Conservation (phyloP, 148 eudicot species). For the Vaccinium myrtillus region DNA sequence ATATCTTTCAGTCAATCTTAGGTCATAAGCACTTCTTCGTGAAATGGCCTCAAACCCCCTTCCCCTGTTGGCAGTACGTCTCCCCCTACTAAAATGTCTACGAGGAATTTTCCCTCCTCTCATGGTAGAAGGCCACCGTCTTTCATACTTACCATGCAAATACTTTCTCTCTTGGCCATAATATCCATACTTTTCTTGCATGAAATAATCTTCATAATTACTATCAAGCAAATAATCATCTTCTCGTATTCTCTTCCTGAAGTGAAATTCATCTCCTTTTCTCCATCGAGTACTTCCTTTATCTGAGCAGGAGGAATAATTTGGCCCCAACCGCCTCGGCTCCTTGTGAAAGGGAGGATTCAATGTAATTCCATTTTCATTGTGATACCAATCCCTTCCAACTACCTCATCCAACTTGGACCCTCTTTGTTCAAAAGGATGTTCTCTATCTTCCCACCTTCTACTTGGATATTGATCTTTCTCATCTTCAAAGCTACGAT, state of each 20-base stretch:
- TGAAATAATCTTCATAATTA: constrained; percentile 11
- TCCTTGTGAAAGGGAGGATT: constrained; percentile 14
- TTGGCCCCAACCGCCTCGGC: constrained; percentile 11
- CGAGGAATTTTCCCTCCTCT: constrained; percentile 22
- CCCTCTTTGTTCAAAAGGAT: constrained; percentile 15
- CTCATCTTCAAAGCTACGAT: constrained; percentile 11
- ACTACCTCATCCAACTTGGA: constrained; percentile 1
- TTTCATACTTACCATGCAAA: constrained; percentile 11
- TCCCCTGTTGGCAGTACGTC: constrained; percentile 10
- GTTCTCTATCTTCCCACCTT: constrained; percentile 9
- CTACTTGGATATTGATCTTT: constrained; percentile 10
- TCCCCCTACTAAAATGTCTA: constrained; percentile 15
- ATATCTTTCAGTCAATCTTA: constrained; percentile 7
- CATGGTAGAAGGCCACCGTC: constrained; percentile 19
- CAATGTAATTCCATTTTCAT: constrained; percentile 15
- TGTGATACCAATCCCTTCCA: constrained; percentile 21
- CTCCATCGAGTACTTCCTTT: constrained; percentile 17
- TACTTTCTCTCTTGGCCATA: constrained; percentile 16
- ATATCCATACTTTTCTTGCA: constrained; percentile 16
- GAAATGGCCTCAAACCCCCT: constrained; percentile 10
- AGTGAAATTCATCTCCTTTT: constrained; percentile 17
- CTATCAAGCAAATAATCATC: constrained; percentile 8
- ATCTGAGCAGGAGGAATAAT: constrained; percentile 16
- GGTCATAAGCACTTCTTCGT: constrained; percentile 10
- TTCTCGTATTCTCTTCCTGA: constrained; percentile 8